Percentiles rank a stretch among this genome's conserved stretches.
phyloP scores from a whole-genome alignment of 2,329 filamentous ascomycete genomes.

The Pyricularia grisea region DNA sequence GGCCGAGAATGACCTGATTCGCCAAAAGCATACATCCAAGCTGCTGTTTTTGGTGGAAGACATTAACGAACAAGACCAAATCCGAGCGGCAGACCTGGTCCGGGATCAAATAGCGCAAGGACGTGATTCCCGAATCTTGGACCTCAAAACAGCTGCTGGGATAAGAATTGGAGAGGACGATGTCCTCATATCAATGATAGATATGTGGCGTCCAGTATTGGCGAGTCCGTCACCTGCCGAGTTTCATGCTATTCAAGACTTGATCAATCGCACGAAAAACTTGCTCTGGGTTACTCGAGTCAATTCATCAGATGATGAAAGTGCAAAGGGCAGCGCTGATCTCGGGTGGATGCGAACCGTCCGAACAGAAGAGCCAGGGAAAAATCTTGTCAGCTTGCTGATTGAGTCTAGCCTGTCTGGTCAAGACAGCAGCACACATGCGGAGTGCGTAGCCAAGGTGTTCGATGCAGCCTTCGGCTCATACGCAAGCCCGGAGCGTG shows the following conservation, averaged over 20 bases:
- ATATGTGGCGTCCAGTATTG: background rate
- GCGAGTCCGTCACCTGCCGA: background rate
- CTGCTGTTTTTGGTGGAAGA: background rate
- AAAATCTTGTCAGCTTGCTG: background rate
- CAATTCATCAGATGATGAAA: background rate
- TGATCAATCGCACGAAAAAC: background rate
- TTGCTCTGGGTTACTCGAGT: background rate
- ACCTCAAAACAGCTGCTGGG: background rate
- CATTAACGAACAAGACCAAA: background rate
- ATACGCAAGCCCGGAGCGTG: background rate
- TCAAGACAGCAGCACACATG: background rate
- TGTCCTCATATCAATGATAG: background rate
- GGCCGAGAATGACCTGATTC: background rate
- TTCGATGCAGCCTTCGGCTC: background rate
- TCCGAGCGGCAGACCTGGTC: background rate
- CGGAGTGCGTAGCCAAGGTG: background rate
- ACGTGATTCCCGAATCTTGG: background rate
- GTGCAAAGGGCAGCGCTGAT: background rate
- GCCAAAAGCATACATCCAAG: background rate
- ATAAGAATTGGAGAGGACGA: background rate
- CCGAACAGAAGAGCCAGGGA: background rate
- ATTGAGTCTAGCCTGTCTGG: background rate
- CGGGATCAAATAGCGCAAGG: background rate
- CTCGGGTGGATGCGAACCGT: background rate
- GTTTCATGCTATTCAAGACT: background rate